A percentile compares a stretch with the other conserved stretches of the same genome.
These are phyloP conservation scores for Citrus sp. DNA, from an alignment of 345 rosid genomes.

Conservation along the genomic window DNA sequence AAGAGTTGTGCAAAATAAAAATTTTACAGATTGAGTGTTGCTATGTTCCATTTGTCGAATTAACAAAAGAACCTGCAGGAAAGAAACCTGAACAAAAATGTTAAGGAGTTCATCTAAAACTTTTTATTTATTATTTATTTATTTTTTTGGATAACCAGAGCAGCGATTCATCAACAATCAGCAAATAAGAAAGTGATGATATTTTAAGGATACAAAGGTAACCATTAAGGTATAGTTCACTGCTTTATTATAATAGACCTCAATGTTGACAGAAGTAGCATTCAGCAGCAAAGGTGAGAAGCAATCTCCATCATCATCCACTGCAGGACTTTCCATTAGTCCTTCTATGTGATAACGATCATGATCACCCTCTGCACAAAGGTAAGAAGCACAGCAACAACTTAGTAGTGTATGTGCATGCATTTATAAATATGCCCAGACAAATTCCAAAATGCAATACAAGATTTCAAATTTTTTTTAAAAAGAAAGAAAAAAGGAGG, in stretches of 20 bases:
- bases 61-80: slow-evolving; percentile 90
- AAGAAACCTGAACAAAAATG: slow-evolving; percentile 62
- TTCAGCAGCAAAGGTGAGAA: slow-evolving; percentile 76
- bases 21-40: slow-evolving; percentile 92
- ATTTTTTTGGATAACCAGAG: neutral
- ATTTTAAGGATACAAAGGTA: slow-evolving; percentile 91
- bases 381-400: neutral
- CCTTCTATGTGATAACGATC: slow-evolving; percentile 82
- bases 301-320: slow-evolving; percentile 92
- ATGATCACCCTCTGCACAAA: slow-evolving; percentile 65
- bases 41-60: slow-evolving; percentile 98
- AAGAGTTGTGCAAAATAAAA: slow-evolving; percentile 4
- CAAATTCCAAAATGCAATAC: neutral
- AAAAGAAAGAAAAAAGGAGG: neutral
- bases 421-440: neutral
- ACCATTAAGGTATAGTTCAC: slow-evolving; percentile 98
- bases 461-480: neutral
- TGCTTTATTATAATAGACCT: slow-evolving; percentile 95
- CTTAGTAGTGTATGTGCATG: neutral
- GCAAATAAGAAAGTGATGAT: neutral
- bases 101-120: slow-evolving; percentile 52
- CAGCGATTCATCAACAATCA: neutral
- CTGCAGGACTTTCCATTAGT: slow-evolving; percentile 90
- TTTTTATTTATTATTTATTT: neutral
- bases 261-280: slow-evolving; percentile 91